Evolutionary conservation across 1,284 basidiomycete species (phyloP).

Genomic region (Ustilago lituana): DNA sequence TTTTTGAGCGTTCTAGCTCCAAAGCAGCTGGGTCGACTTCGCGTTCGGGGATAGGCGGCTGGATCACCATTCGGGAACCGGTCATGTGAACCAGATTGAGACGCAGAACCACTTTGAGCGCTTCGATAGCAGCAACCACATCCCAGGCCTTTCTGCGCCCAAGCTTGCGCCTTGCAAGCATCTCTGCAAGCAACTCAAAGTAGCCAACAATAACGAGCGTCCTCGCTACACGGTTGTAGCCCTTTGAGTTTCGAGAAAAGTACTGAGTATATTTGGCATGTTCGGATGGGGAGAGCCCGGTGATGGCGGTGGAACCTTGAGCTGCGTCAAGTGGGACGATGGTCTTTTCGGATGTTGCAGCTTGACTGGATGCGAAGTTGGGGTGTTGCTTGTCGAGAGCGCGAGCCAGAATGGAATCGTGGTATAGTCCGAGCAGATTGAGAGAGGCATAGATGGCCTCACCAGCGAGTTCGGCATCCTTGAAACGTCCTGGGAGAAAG

Average conservation of each 20-base stretch:
- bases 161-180: slow-evolving; percentile 65
- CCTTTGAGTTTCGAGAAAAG: slow-evolving; percentile 57
- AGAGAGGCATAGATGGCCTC: slow-evolving; percentile 67
- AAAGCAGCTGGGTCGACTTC: slow-evolving; percentile 64
- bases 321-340: slow-evolving; percentile 2
- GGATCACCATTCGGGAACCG: slow-evolving; percentile 61
- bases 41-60: slow-evolving; percentile 67
- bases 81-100: slow-evolving; percentile 67
- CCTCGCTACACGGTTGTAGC: slow-evolving; percentile 64
- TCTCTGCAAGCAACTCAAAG: slow-evolving; percentile 68
- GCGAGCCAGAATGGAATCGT: slow-evolving; percentile 68
- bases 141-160: slow-evolving; percentile 64
- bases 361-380: background rate
- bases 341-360: slow-evolving; percentile 8
- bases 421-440: slow-evolving; percentile 69
- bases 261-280: slow-evolving; percentile 68
- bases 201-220: slow-evolving; percentile 65
- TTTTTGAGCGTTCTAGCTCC: slow-evolving; percentile 46
- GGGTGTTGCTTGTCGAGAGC: slow-evolving; percentile 52
- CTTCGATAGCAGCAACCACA: slow-evolving; percentile 68
- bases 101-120: slow-evolving; percentile 66
- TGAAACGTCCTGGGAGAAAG: slow-evolving; percentile 93
- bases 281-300: slow-evolving; percentile 57
- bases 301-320: slow-evolving; percentile 6
- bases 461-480: slow-evolving; percentile 83